Conservation (phyloP, 371 early-diverging fungal genomes). For the Zopfochytrium polystomum region DNA sequence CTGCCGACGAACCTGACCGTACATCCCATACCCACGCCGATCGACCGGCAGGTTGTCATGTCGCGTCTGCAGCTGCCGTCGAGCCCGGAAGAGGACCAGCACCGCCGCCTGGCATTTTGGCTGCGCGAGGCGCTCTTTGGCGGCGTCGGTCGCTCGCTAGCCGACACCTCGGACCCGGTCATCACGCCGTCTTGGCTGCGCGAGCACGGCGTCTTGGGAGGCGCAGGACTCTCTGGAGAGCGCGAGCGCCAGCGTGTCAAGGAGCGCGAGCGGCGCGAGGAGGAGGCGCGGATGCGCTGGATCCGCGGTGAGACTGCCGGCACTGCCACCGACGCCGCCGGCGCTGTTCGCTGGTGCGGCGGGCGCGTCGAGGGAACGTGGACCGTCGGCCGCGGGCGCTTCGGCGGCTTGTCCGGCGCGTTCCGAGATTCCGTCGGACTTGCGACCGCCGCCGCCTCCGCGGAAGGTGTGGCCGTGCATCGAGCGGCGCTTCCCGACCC, state of each 20-base stretch:
- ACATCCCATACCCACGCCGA: constrained; percentile 66
- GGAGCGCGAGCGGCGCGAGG: constrained; percentile 2
- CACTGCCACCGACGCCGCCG: not conserved
- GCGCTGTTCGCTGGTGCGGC: constrained; percentile 4
- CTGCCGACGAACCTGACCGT: constrained; percentile 49
- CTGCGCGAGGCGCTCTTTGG: constrained; percentile 66
- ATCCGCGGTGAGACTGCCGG: constrained; percentile 4
- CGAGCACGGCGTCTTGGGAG: constrained; percentile 5
- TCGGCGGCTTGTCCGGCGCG: not conserved
- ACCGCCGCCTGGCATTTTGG: constrained; percentile 70
- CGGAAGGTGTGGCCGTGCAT: not conserved
- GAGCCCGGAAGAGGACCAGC: constrained; percentile 51
- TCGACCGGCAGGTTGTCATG: constrained; percentile 77
- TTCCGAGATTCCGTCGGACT: not conserved
- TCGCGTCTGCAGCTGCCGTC: constrained; percentile 54
- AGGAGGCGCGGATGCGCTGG: constrained; percentile 5
- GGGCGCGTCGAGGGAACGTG: constrained; percentile 14
- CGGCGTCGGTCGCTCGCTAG: constrained; percentile 29
- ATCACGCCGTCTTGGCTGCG: constrained; percentile 1
- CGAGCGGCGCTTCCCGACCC: too few relatives aligned
- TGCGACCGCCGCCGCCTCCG: not conserved
- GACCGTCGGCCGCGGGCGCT: constrained; percentile 9
- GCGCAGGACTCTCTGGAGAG: constrained; percentile 14
- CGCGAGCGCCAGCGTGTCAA: constrained; percentile 2
- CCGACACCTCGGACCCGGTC: constrained; percentile 12